Conservation (phyloP, 75 land plant species). For the Pinus tabuliformis region DNA sequence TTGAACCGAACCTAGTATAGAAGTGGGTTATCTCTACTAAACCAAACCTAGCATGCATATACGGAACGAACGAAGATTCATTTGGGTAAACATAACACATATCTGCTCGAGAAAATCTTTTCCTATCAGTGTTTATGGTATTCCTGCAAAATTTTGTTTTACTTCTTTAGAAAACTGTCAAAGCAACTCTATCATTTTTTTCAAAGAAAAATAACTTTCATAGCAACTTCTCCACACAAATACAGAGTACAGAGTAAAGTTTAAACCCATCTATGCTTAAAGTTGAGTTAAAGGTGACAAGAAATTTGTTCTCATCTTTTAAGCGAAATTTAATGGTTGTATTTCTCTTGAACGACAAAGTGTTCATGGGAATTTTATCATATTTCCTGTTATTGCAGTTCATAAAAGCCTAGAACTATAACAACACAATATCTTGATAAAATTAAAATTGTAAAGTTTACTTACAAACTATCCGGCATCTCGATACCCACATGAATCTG, state of each 20-base stretch:
- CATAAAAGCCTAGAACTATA: not conserved
- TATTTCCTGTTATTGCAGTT: not conserved
- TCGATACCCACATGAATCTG: constrained; percentile 4
- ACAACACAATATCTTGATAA: not conserved
- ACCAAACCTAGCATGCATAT: no score
- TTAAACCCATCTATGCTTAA: not conserved
- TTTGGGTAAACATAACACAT: no score
- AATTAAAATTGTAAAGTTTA: not conserved
- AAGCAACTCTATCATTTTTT: no score
- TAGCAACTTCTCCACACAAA: not conserved
- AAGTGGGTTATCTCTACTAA: no score
- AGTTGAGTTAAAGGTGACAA: not conserved
- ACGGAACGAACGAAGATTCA: no score
- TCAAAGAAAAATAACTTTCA: no score
- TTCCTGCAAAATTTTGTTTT: no score
- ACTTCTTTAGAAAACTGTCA: no score
- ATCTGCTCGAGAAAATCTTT: no score
- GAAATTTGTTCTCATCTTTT: not conserved
- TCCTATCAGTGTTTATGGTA: no score
- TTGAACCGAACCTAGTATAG: no score
- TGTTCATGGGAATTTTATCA: not conserved
- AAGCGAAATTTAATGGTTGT: not conserved
- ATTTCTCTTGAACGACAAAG: not conserved
- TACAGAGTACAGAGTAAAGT: not conserved
- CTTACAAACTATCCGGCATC: no score